Evolutionary conservation across 164 flowering plant species (phyloP).

Genomic region (Chimonanthus praecox): DNA sequence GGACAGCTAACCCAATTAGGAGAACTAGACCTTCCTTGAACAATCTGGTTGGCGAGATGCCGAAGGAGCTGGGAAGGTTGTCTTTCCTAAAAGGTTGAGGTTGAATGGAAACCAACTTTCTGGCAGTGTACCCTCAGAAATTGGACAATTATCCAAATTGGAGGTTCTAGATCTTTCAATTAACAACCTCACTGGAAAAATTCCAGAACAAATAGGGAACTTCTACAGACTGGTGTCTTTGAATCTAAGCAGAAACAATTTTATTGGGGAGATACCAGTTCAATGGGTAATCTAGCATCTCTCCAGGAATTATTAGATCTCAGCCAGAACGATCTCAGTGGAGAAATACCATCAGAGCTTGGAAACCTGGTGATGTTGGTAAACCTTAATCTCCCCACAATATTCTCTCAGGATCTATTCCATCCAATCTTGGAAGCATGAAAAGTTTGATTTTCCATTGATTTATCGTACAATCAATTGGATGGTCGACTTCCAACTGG

Average conservation of each 20-base stretch:
- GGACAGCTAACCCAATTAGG: not conserved
- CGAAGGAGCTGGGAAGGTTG: not conserved
- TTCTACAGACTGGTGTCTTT: not conserved
- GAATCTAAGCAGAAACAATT: not conserved
- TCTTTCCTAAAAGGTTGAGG: not conserved
- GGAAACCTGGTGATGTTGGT: slow-evolving; percentile 30
- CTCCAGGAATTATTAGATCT: slow-evolving; percentile 41
- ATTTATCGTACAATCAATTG: slow-evolving; percentile 48
- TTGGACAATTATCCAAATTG: not conserved
- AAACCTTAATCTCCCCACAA: slow-evolving; percentile 46
- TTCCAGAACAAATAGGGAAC: not conserved
- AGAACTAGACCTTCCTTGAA: not conserved
- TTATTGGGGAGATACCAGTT: not conserved
- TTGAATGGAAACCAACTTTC: not conserved
- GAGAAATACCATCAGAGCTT: slow-evolving; percentile 37
- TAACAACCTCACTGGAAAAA: not conserved
- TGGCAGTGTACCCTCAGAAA: accelerated
- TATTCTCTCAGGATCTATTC: slow-evolving; percentile 44
- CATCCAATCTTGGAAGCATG: slow-evolving; percentile 22
- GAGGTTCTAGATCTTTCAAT: not conserved
- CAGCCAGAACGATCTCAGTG: slow-evolving; percentile 47
- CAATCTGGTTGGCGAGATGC: not conserved
- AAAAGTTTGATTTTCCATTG: slow-evolving; percentile 24
- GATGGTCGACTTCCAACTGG: slow-evolving; percentile 21
- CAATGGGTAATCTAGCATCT: slow-evolving; percentile 12